A percentile compares a stretch with the other conserved stretches of the same genome.
Evolutionary conservation across 495 filamentous ascomycete genomes (phyloP).

Genomic region (Penicillium soppii): DNA sequence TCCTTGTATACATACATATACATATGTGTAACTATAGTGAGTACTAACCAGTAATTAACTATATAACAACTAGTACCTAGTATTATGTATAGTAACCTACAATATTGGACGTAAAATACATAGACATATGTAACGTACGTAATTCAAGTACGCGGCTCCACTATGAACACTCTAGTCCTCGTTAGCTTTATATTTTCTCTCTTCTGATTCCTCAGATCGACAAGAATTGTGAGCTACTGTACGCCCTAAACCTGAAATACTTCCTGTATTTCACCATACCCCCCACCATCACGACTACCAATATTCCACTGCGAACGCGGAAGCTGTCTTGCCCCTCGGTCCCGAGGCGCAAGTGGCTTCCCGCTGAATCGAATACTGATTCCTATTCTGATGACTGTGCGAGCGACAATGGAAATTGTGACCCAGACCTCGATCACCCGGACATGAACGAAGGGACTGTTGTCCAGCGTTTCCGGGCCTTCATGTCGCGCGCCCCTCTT

Average conservation of each 20-base stretch:
- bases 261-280: conserved; percentile 7
- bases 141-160: too few species aligned
- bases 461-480: conserved; percentile 16
- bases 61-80: not conserved
- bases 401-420: conserved; percentile 15
- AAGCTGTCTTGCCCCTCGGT: conserved; percentile 26
- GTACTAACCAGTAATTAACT: too few species aligned
- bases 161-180: not conserved
- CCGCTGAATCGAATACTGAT: conserved; percentile 15
- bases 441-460: conserved; percentile 17
- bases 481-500: conserved; percentile 57
- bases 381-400: not conserved
- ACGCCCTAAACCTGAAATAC: conserved; percentile 15
- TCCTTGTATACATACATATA: too few species aligned
- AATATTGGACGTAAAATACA: too few species aligned
- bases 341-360: conserved; percentile 25
- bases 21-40: too few species aligned
- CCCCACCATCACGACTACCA: conserved; percentile 15
- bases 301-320: conserved; percentile 28
- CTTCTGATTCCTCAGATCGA: conserved; percentile 2
- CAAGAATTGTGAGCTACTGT: conserved; percentile 9
- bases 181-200: conserved; percentile 1
- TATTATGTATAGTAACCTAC: not conserved
- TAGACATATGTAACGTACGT: too few species aligned
- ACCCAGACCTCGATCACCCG: conserved; percentile 6